These are phyloP conservation scores for Apiospora sp. DNA, from an alignment of 2,329 filamentous ascomycete species.

Conservation along the genomic window DNA sequence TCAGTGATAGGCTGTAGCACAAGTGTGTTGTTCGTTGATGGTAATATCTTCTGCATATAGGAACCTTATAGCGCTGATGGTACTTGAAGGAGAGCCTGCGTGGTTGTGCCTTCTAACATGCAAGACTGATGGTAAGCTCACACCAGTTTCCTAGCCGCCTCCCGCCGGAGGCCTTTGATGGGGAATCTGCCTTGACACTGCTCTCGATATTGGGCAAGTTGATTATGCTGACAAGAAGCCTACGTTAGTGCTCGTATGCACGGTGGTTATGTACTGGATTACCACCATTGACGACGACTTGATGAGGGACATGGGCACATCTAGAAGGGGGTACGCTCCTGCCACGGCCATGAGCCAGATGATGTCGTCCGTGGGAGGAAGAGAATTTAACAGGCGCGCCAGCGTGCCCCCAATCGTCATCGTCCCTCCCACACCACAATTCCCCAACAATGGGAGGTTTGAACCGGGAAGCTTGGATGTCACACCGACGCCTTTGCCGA, in stretches of 20 bases:
- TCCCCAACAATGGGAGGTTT: background rate
- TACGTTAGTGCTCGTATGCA: background rate
- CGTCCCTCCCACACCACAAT: background rate
- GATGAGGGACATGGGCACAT: background rate
- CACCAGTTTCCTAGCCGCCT: background rate
- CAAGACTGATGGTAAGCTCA: slow-evolving; percentile 3
- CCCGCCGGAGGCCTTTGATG: no score
- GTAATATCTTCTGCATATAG: background rate
- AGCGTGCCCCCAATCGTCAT: background rate
- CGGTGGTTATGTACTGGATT: slow-evolving; percentile 1
- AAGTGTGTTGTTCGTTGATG: background rate
- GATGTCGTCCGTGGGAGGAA: background rate
- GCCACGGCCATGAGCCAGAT: background rate
- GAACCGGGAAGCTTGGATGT: background rate
- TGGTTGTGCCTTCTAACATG: slow-evolving; percentile 15
- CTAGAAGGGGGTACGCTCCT: background rate
- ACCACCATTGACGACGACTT: background rate
- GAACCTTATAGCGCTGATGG: slow-evolving; percentile 9
- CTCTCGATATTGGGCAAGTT: background rate
- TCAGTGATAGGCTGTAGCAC: no score
- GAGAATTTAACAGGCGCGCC: background rate
- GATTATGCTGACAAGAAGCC: background rate
- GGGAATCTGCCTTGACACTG: background rate
- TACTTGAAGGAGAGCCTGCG: slow-evolving; percentile 13
- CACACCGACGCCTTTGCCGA: background rate